Evolutionary conservation across 2,329 filamentous ascomycete genomes (phyloP), one percentile per base, ranked within the genome.

Genomic region (Apiospora koreana): DNA sequence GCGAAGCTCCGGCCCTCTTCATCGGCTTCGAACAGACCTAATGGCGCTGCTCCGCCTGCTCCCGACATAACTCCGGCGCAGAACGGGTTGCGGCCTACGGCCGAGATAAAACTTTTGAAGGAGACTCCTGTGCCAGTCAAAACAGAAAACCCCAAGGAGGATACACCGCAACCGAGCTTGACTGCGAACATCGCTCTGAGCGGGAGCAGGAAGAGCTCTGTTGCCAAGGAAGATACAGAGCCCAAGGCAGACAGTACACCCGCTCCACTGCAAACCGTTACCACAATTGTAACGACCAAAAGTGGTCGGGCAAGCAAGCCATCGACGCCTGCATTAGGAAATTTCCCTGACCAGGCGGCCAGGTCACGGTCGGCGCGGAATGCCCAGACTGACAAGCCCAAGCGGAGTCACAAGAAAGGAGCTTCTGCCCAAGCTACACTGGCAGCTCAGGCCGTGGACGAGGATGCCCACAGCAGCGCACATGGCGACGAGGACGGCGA

Each of bases 221-320:
- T 74, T n/a, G 83, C 80, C 45, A 74, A 76, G 16, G 88, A 91
- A 68, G 85, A 89, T 58, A 72, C 79, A 7, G 86, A 86, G 68
- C 72, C 75, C 42, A 86, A 80, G 76, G 84, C 79, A 72, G 85
- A 82, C n/a, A 68, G 38, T 74, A 46, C 78, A 3, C 76, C 79
- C 54, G 80, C 82, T 38, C 79, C 82, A 10, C 77, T 80, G 12
- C 68, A 71, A 31, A 80, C 81, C 45, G 79, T 81, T 45, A 80
- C 80, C 43, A 77, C 80, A 0, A 82, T 85, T 1, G 83, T 88
- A 16, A 84, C 82, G 66, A 91, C 89, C 1, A 92, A 92, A 80
- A 91, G 88, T 72, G 89, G 89, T 2, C 84, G 89, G 70, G 88
- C 89, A 14, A 91, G 89, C 78, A 92, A 92, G 77, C 89, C 89